Evolutionary conservation across 1,284 basidiomycete genomes (phyloP).

Genomic region (Cutaneotrichosporon sp.): DNA sequence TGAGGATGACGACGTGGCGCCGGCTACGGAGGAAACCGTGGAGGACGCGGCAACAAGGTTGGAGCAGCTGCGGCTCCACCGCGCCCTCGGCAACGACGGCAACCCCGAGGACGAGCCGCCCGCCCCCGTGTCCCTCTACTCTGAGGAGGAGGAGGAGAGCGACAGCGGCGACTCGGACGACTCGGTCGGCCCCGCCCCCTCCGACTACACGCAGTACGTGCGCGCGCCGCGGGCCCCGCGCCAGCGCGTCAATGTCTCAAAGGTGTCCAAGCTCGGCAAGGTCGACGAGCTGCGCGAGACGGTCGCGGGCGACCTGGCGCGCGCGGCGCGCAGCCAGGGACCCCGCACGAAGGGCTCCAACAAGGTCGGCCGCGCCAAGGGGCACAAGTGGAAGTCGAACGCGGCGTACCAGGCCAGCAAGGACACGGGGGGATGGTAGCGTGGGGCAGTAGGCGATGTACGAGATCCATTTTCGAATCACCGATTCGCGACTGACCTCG

Average conservation of each 20-base stretch:
- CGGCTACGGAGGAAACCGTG: constrained; percentile 42
- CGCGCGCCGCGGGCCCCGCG: constrained; percentile 23
- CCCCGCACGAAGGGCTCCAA: constrained; percentile 68
- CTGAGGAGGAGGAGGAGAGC: constrained; percentile 23
- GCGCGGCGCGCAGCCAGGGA: constrained; percentile 68
- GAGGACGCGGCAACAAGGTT: constrained; percentile 41
- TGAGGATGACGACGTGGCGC: constrained; percentile 49
- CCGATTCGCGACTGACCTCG: too few species aligned
- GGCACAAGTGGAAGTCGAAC: constrained; percentile 72
- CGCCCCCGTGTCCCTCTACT: constrained; percentile 7
- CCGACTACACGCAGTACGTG: constrained; percentile 46
- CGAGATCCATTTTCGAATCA: not conserved
- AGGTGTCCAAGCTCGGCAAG: constrained; percentile 27
- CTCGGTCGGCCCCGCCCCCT: constrained; percentile 18
- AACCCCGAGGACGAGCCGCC: constrained; percentile 24
- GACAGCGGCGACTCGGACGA: constrained; percentile 30
- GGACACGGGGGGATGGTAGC: constrained; percentile 6
- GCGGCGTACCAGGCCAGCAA: constrained; percentile 2
- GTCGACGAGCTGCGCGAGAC: constrained; percentile 57
- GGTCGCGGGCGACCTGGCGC: constrained; percentile 66
- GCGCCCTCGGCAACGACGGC: constrained; percentile 44
- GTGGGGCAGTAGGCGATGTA: not conserved
- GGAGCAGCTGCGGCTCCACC: constrained; percentile 42
- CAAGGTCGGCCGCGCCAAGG: constrained; percentile 69
- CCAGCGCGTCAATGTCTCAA: constrained; percentile 9